Base-by-base conservation (phyloP, 192 early-diverging fungal genomes). In the Dissophora ornata region DNA sequence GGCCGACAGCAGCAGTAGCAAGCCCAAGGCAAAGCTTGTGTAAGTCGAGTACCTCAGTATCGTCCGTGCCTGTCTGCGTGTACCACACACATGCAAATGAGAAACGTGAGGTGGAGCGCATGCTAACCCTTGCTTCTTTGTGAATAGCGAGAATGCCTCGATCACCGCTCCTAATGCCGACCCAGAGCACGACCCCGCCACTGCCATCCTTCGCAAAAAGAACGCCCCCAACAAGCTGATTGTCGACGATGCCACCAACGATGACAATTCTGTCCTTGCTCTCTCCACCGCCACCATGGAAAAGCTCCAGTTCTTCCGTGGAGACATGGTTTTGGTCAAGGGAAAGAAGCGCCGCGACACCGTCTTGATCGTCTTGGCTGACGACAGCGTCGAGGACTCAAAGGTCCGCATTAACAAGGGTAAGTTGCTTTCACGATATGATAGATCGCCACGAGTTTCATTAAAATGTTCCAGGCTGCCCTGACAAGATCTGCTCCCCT, bases 281-380 rank as follows among this genome's bases (percentile, higher is more conserved):
- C 84, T 99, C 56, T 93, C 90, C 40, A 92, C 93, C 25, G 92
- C 90, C 54, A 98, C 97, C 24, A 95, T 99, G 85, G 97, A 99
- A 67, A 86, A 81, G 48, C 89, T 99, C 47, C 85, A 89, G 45
- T 87, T 99, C 58, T 99, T 99, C 87, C 83, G 95, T 69, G 97
- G 96, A 62, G 97, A 99, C 84, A 96, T 93, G 67, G 91, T 98
- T 46, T 77, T 99, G 28, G 74, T 99, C 73, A 98, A 97, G 86
- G 97, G 97, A 75, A 99, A 99, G 88, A 97, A 96, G 90, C 90
- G 97, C 79, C 89, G 89, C 67, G 96, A 99, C 79, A 99, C 97
- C 13, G 96, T 98, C 18, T 81, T 99, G 36, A 95, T 98, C 67
- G 95, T 96, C 53, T 84, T 98, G 42, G 87, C 92, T 49, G 95